Conservation (phyloP, 768 basidiomycete species). For the Mycena belliarum region DNA sequence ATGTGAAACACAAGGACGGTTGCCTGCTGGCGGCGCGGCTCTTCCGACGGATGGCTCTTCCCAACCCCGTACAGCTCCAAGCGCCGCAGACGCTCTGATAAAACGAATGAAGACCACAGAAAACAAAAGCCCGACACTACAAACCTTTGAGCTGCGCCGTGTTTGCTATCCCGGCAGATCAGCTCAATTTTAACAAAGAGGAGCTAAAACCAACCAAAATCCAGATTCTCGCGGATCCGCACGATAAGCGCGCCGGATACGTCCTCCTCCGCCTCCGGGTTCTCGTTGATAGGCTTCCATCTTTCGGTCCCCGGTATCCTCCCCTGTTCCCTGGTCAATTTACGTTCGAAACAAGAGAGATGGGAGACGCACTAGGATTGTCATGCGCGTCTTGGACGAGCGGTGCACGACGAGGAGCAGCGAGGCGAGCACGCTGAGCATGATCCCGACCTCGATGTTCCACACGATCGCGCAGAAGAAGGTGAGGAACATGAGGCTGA, state of each 20-base stretch:
- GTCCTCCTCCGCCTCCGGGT: constrained; percentile 80
- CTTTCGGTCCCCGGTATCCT: constrained; percentile 84
- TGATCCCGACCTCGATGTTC: constrained; percentile 90
- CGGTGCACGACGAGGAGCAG: constrained; percentile 87
- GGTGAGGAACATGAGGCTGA: constrained; percentile 83
- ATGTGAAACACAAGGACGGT: constrained; percentile 88
- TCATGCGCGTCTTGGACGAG: constrained; percentile 87
- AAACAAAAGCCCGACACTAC: no score
- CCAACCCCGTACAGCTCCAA: constrained; percentile 86
- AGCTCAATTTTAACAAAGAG: background rate
- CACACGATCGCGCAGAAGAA: constrained; percentile 87
- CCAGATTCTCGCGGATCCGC: constrained; percentile 85
- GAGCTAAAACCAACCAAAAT: constrained; percentile 66
- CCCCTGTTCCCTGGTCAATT: constrained; percentile 48
- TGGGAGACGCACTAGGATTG: constrained; percentile 67
- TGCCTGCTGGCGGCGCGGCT: constrained; percentile 73
- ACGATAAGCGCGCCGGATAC: constrained; percentile 83
- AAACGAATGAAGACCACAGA: background rate
- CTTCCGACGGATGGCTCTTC: constrained; percentile 86
- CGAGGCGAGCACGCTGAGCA: constrained; percentile 86
- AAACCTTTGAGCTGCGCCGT: constrained; percentile 90
- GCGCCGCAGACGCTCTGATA: constrained; percentile 71
- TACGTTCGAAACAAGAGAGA: background rate
- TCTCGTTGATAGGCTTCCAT: constrained; percentile 91
- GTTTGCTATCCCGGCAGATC: constrained; percentile 61